Percentiles rank a stretch among this genome's conserved stretches.
phyloP scores from a whole-genome alignment of 1,284 basidiomycete species.

The Trichosporon ovoides region DNA sequence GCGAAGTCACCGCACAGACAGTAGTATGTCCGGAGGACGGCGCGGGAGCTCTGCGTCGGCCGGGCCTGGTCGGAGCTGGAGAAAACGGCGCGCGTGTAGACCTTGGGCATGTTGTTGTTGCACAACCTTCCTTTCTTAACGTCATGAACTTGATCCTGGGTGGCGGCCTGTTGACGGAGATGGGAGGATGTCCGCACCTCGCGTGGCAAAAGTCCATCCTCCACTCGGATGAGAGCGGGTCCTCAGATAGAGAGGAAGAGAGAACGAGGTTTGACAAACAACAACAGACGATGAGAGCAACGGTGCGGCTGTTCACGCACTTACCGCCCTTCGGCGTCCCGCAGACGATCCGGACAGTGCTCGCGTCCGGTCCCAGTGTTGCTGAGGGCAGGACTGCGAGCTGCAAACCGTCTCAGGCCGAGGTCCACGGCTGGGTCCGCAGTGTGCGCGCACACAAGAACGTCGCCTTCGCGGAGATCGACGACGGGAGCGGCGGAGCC shows the following conservation, averaged over 20 bases:
- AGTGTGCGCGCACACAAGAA: slow-evolving; percentile 79
- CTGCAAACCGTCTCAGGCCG: neutral
- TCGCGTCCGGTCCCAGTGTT: neutral
- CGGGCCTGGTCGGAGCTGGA: slow-evolving; percentile 45
- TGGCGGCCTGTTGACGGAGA: neutral
- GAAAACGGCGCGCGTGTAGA: slow-evolving; percentile 42
- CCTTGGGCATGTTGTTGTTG: slow-evolving; percentile 42
- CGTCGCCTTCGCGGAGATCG: slow-evolving; percentile 73
- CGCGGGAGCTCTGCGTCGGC: slow-evolving; percentile 37
- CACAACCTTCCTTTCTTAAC: neutral
- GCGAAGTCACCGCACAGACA: slow-evolving; percentile 51
- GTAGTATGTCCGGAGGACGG: slow-evolving; percentile 48
- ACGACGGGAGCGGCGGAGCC: slow-evolving; percentile 68
- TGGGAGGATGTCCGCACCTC: neutral
- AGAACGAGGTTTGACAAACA: neutral
- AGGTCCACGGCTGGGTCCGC: slow-evolving; percentile 69
- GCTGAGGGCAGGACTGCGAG: neutral
- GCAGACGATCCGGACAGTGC: neutral
- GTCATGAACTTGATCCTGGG: neutral
- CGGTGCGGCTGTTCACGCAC: neutral
- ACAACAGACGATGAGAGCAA: neutral
- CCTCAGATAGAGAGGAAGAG: too few species aligned
- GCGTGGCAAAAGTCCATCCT: neutral
- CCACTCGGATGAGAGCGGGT: neutral
- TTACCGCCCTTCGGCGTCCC: neutral